Conservation (phyloP, 805 yeast species). For the Candida palmyrensis region DNA sequence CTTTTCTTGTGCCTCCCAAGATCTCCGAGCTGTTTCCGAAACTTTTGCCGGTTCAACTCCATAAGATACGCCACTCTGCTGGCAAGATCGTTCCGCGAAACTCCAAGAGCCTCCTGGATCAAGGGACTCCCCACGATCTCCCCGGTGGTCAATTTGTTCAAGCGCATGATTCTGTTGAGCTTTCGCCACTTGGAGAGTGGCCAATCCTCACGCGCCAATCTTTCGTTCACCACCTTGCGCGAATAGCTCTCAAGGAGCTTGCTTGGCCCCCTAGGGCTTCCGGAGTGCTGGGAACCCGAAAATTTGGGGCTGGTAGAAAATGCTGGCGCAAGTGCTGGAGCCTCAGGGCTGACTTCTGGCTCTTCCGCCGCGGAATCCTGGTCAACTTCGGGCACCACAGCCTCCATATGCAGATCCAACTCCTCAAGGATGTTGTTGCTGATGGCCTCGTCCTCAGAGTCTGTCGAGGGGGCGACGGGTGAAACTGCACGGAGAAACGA, state of each 20-base stretch:
- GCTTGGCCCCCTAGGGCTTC: background rate
- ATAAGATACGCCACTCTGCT: slow-evolving; percentile 25
- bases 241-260: background rate
- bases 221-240: slow-evolving; percentile 3
- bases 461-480: background rate
- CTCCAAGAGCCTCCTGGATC: slow-evolving; percentile 21
- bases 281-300: no score
- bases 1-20: no score
- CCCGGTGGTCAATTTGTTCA: slow-evolving; percentile 17
- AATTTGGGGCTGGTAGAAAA: no score
- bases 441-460: slow-evolving; percentile 3
- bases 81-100: slow-evolving; percentile 22
- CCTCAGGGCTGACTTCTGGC: no score
- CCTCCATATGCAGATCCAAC: slow-evolving; percentile 6
- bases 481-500: background rate
- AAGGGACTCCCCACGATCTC: slow-evolving; percentile 25
- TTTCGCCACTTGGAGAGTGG: slow-evolving; percentile 27
- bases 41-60: no score
- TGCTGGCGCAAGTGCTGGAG: background rate
- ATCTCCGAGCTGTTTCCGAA: no score
- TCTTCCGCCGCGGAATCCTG: background rate
- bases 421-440: slow-evolving; percentile 7
- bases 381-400: slow-evolving; percentile 9
- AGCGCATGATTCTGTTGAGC: slow-evolving; percentile 22
- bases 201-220: slow-evolving; percentile 15